Base-by-base conservation (phyloP, 352 stramenopile genomes). In the Aphanomyces astaci region DNA sequence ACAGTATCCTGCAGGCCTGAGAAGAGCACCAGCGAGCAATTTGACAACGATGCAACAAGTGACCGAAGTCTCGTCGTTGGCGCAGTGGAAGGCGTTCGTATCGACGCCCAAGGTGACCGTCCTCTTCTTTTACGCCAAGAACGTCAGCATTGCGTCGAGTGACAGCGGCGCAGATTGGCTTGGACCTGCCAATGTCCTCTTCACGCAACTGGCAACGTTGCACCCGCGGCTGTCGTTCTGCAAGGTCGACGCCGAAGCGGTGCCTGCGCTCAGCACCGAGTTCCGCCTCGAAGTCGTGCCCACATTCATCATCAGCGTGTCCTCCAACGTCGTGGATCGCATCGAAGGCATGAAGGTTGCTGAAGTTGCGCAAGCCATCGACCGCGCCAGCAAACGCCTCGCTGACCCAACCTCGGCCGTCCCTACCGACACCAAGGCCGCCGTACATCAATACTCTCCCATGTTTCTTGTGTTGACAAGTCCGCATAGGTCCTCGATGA, bases 231-330 rank as follows among this genome's bases (percentile, higher is more conserved):
- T 94, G 64, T 81, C 81, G 48, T 94, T 94, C 72, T 79, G 91
- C 66, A 94, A 96, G 70, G 77, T 95, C 22, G 85, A 90, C 48
- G 89, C 88, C 31, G 88, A 96, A 65, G 81, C 91, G 51, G 75
- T 94, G 27, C 70, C 86, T 2, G 87, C 92, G 64, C 77, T 94
- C 57, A 92, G 84, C 70, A 87, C 96, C 71, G 82, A 84, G 39
- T 96, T 96, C 69, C 71, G 87, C 69, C 92, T 99, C 53, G 85
- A 86, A 0, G 84, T 96, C 4, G 94, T 99, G 53, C 96, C 96
- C 15, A 98, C 95, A 9, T 97, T 98, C 57, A 75, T 98, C 36
- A 82, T 98, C 32, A 66, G 74, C 24, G 82, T 93, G 64, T 85
- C 84, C 64, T 80, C 76, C 54, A 77, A 76, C 49, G 80, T 91